Base-by-base conservation (phyloP, 805 yeast species). In the Wickerhamiella hasegawae region DNA sequence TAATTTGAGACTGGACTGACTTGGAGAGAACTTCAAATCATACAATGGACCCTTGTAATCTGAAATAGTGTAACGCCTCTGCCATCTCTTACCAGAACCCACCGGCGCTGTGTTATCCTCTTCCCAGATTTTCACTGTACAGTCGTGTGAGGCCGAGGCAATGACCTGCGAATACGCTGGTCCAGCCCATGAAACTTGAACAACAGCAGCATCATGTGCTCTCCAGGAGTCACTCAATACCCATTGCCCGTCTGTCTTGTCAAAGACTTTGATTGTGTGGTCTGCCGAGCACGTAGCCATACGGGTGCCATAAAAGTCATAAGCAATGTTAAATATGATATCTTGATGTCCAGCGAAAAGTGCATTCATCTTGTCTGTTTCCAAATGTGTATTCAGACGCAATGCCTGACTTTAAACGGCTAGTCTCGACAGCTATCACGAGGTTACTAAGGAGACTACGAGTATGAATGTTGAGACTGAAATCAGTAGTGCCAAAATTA, bases 271-370 rank as follows among this genome's bases (percentile, higher is more conserved):
- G 42, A 90, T 69, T 49, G 82, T 93, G 49, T 85, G 95, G 57
- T 90, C 98, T 0, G 93, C 81, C 3, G 95, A 82, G 40, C 93
- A 85, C 0, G 96, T 87, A 2, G 97, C 98, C 38, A 90, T 63
- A 41, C 84, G 81, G 36, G 75, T 72, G 1, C 98, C 97, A 52
- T 87, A 87, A 57, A 78, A 87, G 56, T 90, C 66, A 56, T 85
- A 90, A 16, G 82, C 75, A 18, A 85, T 73, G 49, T 85, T 95
- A 46, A 85, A 92, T 31, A 87, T 73, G 37, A 87, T 66, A 54
- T 90, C 98, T 48, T 83, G 94, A 54, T 90, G 97, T 24, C 92
- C 92, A 0, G 95, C 79, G 12, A 76, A 66, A 47, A n/a, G n/a
- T n/a, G n/a, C n/a, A n/a, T n/a, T n/a, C n/a, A n/a, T n/a, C n/a